A percentile compares a stretch with the other conserved stretches of the same genome.
phyloP scores from a whole-genome alignment of 2,329 filamentous ascomycete species.

The Ascochyta pisi region DNA sequence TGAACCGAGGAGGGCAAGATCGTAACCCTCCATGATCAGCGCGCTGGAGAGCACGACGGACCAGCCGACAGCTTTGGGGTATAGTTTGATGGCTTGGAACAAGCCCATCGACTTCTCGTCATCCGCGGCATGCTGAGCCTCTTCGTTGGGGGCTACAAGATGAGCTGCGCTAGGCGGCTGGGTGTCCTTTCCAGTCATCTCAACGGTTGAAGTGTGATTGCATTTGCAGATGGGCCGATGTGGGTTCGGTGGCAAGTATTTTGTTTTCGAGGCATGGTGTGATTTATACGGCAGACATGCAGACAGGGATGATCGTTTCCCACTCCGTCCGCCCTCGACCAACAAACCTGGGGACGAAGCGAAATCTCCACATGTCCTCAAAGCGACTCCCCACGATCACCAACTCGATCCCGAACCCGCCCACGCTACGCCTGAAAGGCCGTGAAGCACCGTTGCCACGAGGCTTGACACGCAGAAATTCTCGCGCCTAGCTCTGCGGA shows the following conservation, averaged over 20 bases:
- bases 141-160: constrained; percentile 29
- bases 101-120: constrained; percentile 61
- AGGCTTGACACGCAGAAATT: background rate
- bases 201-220: background rate
- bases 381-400: constrained; percentile 20
- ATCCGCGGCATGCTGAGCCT: constrained; percentile 49
- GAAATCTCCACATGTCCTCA: constrained; percentile 9
- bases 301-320: constrained; percentile 25
- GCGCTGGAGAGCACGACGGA: constrained; percentile 83
- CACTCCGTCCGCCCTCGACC: background rate
- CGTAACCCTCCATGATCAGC: constrained; percentile 89
- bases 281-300: constrained; percentile 22
- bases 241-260: background rate
- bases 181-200: constrained; percentile 31
- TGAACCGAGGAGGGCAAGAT: constrained; percentile 78
- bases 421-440: constrained; percentile 9
- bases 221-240: background rate
- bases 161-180: constrained; percentile 21
- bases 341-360: constrained; percentile 22
- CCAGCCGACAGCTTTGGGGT: constrained; percentile 85
- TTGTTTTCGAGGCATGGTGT: constrained; percentile 1
- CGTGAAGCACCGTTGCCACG: background rate
- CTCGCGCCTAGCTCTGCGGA: background rate
- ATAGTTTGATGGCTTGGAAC: constrained; percentile 75
- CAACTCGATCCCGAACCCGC: constrained; percentile 1